These are phyloP conservation scores for Tuber umbilicatum DNA, from an alignment of 495 filamentous ascomycete genomes.

Conservation along the genomic window DNA sequence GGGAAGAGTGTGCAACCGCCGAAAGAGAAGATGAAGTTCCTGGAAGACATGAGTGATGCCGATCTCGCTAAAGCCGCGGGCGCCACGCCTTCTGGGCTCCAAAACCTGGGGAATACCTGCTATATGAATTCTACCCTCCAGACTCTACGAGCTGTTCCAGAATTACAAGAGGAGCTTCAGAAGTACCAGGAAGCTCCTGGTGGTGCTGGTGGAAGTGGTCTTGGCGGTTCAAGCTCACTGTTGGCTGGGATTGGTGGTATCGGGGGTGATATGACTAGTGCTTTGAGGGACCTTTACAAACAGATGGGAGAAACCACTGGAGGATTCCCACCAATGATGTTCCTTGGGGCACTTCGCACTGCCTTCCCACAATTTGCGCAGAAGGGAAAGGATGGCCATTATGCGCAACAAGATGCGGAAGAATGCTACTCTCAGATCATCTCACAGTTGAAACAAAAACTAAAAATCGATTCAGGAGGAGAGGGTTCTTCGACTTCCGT, in stretches of 20 bases:
- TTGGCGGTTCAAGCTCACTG: constrained; percentile 41
- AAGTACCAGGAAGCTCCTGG: constrained; percentile 52
- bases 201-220: constrained; percentile 21
- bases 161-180: constrained; percentile 73
- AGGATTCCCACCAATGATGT: constrained; percentile 76
- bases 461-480: constrained; percentile 55
- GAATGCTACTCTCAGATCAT: constrained; percentile 98
- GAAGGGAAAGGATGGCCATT: constrained; percentile 68
- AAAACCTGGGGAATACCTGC: constrained; percentile 95
- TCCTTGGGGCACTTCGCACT: constrained; percentile 71
- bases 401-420: constrained; percentile 93
- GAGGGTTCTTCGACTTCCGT: constrained; percentile 47
- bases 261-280: constrained; percentile 65
- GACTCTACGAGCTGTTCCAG: constrained; percentile 77
- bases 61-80: constrained; percentile 76
- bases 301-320: constrained; percentile 89
- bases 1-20: constrained; percentile 58
- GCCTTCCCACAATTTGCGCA: constrained; percentile 94
- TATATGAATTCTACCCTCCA: constrained; percentile 97
- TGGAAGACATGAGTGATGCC: constrained; percentile 97
- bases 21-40: constrained; percentile 74
- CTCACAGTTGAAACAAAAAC: constrained; percentile 70
- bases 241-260: constrained; percentile 54
- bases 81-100: constrained; percentile 78
- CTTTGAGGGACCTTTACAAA: constrained; percentile 81